Evolutionary conservation across 306 rosid genomes (phyloP), one percentile per base, ranked within the genome.

Genomic region (Acacia melanoxylon): DNA sequence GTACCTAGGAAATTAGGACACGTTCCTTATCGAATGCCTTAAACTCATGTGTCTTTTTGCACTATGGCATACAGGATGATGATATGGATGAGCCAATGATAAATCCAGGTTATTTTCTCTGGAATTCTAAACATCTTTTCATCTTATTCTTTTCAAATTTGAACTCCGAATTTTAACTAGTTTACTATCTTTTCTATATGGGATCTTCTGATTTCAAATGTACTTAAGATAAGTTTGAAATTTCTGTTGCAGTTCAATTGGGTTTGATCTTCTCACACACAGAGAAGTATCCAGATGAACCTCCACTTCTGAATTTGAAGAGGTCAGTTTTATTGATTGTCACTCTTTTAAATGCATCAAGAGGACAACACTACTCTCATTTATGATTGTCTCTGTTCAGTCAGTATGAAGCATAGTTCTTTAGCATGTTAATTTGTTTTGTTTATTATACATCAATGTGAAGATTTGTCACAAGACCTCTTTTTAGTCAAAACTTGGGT

Each of bases 241-340:
- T 63, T 76, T 85, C 78, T 84, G 27, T 81, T 91, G 87, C 98
- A 93, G 99, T 94, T 89, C 91, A 92, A 91, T 86, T 96, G 89
- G 98, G 83, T 86, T 91, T 96, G 92, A 89, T 90, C 86, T 96
- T 96, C 84, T 80, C 97, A 10, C 99, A 96, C 84, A 92, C 94
- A 78, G 93, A 93, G 86, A 96, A 65, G 59, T 96, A 96, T 90
- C 99, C 99, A 8, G 98, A 96, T n/a, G 99, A 96, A 80, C 97
- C 98, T 86, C 99, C 99, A 2, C 98, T 96, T 86, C 81, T 96
- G 83, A 96, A 89, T 78, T 83, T 96, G 84, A 92, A 76, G 87
- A 96, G 97, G 98, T 96, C 75, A 69, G 80, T 82, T 35, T 62
- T 59, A 33, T 72, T 52, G 61, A 72, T 35, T n/a, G 31, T 42